Conservation (phyloP, 306 rosid genomes). For the Dryas drummondii region DNA sequence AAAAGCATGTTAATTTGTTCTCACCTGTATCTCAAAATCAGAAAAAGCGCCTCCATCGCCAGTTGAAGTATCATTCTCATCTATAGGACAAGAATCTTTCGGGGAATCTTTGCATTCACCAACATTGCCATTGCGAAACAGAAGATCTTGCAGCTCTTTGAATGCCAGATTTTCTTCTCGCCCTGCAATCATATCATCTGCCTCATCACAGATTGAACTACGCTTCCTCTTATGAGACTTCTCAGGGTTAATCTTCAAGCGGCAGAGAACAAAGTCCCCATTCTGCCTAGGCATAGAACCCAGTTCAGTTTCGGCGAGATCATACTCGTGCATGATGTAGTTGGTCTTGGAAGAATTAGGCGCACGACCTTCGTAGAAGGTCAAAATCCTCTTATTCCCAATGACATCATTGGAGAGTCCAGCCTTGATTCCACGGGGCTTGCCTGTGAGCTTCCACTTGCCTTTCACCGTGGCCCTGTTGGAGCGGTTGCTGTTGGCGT, state of each 20-base stretch:
- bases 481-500: slow-evolving; percentile 25
- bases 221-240: not conserved
- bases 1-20: too few relatives aligned
- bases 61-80: too few relatives aligned
- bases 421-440: slow-evolving; percentile 27
- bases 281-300: not conserved
- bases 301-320: not conserved
- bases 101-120: not conserved
- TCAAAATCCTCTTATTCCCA: slow-evolving; percentile 54
- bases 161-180: too few relatives aligned
- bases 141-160: too few relatives aligned
- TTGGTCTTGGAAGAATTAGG: slow-evolving; percentile 21
- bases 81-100: too few relatives aligned
- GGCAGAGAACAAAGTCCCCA: slow-evolving; percentile 48
- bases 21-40: too few relatives aligned
- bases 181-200: too few relatives aligned
- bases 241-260: slow-evolving; percentile 33
- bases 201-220: not conserved
- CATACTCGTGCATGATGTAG: slow-evolving; percentile 66
- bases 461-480: slow-evolving; percentile 36
- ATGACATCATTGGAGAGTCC: slow-evolving; percentile 27
- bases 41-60: too few relatives aligned
- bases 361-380: slow-evolving; percentile 38
- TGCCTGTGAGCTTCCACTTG: slow-evolving; percentile 25
- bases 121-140: not conserved